Evolutionary conservation across 2,329 filamentous ascomycete species (phyloP).

Genomic region (Pseudogymnoascus sp.): DNA sequence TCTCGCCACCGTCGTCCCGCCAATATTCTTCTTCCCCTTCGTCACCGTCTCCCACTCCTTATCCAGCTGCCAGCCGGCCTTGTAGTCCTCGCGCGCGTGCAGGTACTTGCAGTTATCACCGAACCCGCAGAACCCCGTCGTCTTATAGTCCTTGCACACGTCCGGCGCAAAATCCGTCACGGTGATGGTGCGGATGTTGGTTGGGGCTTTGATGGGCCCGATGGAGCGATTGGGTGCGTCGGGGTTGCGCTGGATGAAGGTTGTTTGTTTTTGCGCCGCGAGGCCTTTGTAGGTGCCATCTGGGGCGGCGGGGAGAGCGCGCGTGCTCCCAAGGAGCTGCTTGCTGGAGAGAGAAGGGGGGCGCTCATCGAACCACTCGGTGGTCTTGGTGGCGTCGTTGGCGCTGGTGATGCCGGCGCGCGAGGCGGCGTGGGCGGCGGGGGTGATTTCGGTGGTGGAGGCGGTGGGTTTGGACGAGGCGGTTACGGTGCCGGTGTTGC

Average conservation of each 20-base stretch:
- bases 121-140: slow-evolving; percentile 51
- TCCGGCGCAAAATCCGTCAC: slow-evolving; percentile 87
- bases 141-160: slow-evolving; percentile 90
- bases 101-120: slow-evolving; percentile 75
- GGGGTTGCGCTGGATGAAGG: slow-evolving; percentile 74
- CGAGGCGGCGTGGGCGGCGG: slow-evolving; percentile 53
- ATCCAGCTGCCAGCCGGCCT: slow-evolving; percentile 93
- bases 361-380: slow-evolving; percentile 80
- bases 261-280: slow-evolving; percentile 53
- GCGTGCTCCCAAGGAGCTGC: slow-evolving; percentile 52
- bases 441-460: slow-evolving; percentile 37
- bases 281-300: slow-evolving; percentile 73
- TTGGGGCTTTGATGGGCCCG: slow-evolving; percentile 79
- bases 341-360: slow-evolving; percentile 33
- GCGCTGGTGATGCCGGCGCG: slow-evolving; percentile 55
- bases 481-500: slow-evolving; percentile 56
- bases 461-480: slow-evolving; percentile 49
- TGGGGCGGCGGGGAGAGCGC: slow-evolving; percentile 31
- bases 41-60: slow-evolving; percentile 83
- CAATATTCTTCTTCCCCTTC: slow-evolving; percentile 58
- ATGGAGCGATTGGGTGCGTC: slow-evolving; percentile 63
- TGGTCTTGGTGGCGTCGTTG: slow-evolving; percentile 84
- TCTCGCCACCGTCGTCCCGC: slow-evolving; percentile 42
- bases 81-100: slow-evolving; percentile 70
- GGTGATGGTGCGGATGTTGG: slow-evolving; percentile 85